Base-by-base conservation (phyloP, 306 rosid species). In the Spatholobus suberectus region DNA sequence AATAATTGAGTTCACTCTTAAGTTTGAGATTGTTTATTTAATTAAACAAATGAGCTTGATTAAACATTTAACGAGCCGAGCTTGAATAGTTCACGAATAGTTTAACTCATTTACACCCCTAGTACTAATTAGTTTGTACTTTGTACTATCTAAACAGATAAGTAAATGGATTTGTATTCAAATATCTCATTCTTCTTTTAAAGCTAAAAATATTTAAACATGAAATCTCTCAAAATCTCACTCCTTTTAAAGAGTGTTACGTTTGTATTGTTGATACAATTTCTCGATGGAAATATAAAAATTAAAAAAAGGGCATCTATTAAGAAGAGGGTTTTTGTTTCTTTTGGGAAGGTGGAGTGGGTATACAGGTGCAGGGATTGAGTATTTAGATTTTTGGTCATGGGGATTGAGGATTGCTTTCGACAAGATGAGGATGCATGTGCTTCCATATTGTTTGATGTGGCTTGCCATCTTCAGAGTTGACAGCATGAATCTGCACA, bases 381-480 rank as follows among this genome's bases (percentile, higher is more conserved):
- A 67, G 81, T 54, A 29, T 54, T 40, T 67, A 35, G 38, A 51
- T 2, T 67, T 34, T 37, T 5, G 71, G 82, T 78, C 7, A 66
- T 67, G 2, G 21, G 44, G 59, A 55, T 40, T 52, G 11, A 68
- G 67, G 13, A 70, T 37, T 63, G 78, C 70, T 70, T 85, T 85
- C 70, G 29, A 77, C 24, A 73, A 79, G 76, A 85, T 79, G 85
- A 83, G 82, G 26, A 61, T 74, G 83, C 89, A 85, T 89, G 85
- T 88, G 91, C 79, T 82, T 40, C 20, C 37, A 70, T n/a, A n/a
- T 75, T 24, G 66, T 43, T 68, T 82, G 85, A 88, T 88, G 90
- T 82, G 90, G 85, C 83, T 85, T 82, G 79, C 85, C 85, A 88
- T 83, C 87, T 81, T 81, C 15, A 59, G 77, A 51, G 58, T 86